Evolutionary conservation across 768 basidiomycete species (phyloP), one percentile per base, ranked within the genome.

Genomic region (Paxillus rubicundulus): DNA sequence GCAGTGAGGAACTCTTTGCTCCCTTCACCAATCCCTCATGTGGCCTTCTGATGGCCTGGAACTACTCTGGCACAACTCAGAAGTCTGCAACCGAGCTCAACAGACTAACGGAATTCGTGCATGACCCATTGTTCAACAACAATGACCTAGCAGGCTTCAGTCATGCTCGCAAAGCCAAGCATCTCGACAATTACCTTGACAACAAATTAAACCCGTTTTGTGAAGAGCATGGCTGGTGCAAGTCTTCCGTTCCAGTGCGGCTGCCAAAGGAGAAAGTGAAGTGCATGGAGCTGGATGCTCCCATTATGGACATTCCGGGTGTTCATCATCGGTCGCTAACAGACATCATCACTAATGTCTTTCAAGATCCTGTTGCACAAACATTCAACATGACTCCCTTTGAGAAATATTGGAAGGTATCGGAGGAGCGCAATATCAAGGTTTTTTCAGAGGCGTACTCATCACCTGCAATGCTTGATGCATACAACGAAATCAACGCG

Each of bases 31-130:
- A 62, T 59, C 45, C 48, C 4, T 55, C 65, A 2, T 47, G 52
- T 2, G 66, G 60, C 39, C 56, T 61, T 0, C 66, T 74, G 17
- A 65, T 71, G 64, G 18, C 50, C 4, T 72, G 71, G 67, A 50
- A 60, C 2, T 70, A 68, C 47, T 59, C 57, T n/a, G 65, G 68
- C 2, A 66, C 62, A 0, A 60, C 27, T 4, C 13, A 18, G 1
- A 72, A 70, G 47, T 70, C 72, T 0, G 43, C 50, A 1, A 41
- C 9, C 3, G 68, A 71, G 28, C 40, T 69, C 0, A 44, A 72
- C 18, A 52, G 56, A 1, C 54, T 75, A 0, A 60, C 68, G 0
- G 50, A 65, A 0, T 68, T 69, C 7, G 24, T 70, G 12, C 39
- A 45, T 2, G 50, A 59, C 18, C 37, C 48, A 4, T 56, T 62